phyloP scores from a whole-genome alignment of 768 basidiomycete species.

The Collybia sordida region DNA sequence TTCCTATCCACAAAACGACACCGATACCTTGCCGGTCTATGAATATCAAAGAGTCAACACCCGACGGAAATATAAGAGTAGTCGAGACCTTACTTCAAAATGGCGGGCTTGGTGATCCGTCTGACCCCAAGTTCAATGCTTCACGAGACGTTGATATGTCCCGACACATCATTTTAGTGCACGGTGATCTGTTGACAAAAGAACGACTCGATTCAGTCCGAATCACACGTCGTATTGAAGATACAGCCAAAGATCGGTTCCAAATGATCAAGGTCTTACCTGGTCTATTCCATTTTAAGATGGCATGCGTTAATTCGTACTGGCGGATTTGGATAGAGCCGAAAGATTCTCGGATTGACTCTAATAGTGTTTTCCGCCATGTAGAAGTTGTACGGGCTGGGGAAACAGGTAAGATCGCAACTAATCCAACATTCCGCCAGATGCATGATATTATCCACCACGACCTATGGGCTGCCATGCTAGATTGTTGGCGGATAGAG shows the following conservation, averaged over 20 bases:
- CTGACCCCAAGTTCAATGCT: neutral
- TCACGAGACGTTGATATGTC: constrained; percentile 5
- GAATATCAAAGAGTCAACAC: constrained; percentile 18
- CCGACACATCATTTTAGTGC: constrained; percentile 11
- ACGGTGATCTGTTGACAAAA: constrained; percentile 21
- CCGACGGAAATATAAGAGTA: constrained; percentile 13
- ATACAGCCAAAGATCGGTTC: constrained; percentile 6
- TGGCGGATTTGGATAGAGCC: constrained; percentile 4
- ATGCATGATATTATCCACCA: constrained; percentile 27
- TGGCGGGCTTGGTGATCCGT: constrained; percentile 8
- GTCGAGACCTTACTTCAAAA: constrained; percentile 7
- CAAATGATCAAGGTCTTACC: constrained; percentile 5
- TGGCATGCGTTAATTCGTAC: constrained; percentile 6
- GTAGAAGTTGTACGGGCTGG: constrained; percentile 16
- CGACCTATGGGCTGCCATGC: neutral
- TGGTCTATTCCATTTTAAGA: constrained; percentile 5
- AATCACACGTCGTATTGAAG: constrained; percentile 12
- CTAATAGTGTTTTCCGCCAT: neutral
- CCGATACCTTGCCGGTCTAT: constrained; percentile 9
- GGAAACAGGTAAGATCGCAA: constrained; percentile 19
- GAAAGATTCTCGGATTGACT: constrained; percentile 2
- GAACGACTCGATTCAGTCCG: constrained; percentile 13
- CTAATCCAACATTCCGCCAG: constrained; percentile 22
- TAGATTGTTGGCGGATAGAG: constrained; percentile 27
- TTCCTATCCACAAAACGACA: constrained; percentile 11